Conservation (phyloP, 306 rosid species). For the Pterocarpus santalinus region DNA sequence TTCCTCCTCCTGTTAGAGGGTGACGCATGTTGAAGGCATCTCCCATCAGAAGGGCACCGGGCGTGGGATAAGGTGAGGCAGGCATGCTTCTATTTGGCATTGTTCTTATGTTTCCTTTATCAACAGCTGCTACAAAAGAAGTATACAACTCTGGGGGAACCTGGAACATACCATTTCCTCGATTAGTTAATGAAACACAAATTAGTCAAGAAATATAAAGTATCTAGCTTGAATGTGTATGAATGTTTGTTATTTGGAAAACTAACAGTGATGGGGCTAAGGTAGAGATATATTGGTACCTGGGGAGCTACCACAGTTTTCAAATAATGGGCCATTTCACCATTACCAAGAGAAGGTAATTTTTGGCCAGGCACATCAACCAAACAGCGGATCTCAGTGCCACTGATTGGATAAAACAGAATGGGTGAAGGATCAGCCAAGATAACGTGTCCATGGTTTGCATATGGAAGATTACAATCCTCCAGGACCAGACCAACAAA, state of each 20-base stretch:
- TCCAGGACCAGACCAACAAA: slow-evolving; percentile 69
- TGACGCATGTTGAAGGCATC: slow-evolving; percentile 98
- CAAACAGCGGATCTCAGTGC: slow-evolving; percentile 72
- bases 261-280: background rate
- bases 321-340: slow-evolving; percentile 71
- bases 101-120: slow-evolving; percentile 75
- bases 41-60: slow-evolving; percentile 87
- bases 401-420: slow-evolving; percentile 71
- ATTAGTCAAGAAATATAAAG: background rate
- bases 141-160: slow-evolving; percentile 68
- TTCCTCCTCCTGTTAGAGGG: slow-evolving; percentile 94
- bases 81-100: slow-evolving; percentile 93
- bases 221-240: background rate
- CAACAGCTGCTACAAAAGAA: slow-evolving; percentile 72
- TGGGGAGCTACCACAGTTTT: slow-evolving; percentile 71
- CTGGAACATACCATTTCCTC: slow-evolving; percentile 51
- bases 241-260: slow-evolving; percentile 26
- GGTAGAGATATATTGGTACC: slow-evolving; percentile 48
- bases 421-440: slow-evolving; percentile 73
- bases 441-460: slow-evolving; percentile 70
- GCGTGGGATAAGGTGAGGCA: slow-evolving; percentile 74
- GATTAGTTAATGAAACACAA: slow-evolving; percentile 11
- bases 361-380: slow-evolving; percentile 74
- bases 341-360: slow-evolving; percentile 66
- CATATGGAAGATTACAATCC: slow-evolving; percentile 67